Percentiles rank a stretch among this genome's conserved stretches.
phyloP scores from a whole-genome alignment of 1,284 basidiomycete species.

The Earliella scabrosa region DNA sequence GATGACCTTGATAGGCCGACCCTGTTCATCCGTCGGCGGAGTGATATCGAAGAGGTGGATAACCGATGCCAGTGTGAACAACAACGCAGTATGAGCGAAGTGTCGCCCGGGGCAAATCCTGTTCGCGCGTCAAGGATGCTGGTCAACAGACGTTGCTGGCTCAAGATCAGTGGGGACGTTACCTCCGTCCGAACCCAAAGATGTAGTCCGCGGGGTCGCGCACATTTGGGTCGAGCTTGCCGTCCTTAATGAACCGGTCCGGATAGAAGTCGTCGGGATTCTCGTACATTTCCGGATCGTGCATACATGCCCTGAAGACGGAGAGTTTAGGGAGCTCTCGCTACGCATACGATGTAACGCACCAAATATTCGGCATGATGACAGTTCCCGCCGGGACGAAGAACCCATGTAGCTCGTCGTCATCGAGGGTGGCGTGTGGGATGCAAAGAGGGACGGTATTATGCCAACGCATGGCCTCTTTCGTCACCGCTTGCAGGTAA shows the following conservation, averaged over 20 bases:
- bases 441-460: conserved; percentile 17
- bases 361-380: conserved; percentile 25
- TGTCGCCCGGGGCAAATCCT: conserved; percentile 21
- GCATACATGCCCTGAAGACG: conserved; percentile 16
- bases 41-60: conserved; percentile 9
- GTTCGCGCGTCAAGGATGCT: background rate
- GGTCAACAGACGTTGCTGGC: no score
- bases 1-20: background rate
- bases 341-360: background rate
- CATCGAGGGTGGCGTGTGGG: conserved; percentile 1
- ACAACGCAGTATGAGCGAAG: conserved; percentile 8
- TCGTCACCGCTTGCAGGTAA: conserved; percentile 23
- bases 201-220: conserved; percentile 4
- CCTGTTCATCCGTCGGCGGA: conserved; percentile 3
- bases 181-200: conserved; percentile 14
- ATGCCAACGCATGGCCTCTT: conserved; percentile 26
- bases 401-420: conserved; percentile 23
- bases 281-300: conserved; percentile 20
- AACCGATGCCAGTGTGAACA: conserved; percentile 9
- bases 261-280: conserved; percentile 22
- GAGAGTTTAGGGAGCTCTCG: background rate
- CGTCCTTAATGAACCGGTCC: conserved; percentile 23
- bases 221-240: conserved; percentile 3
- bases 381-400: conserved; percentile 27
- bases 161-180: no score